Conservation (phyloP, 164 flowering plant genomes). For the Vitis rupestris region DNA sequence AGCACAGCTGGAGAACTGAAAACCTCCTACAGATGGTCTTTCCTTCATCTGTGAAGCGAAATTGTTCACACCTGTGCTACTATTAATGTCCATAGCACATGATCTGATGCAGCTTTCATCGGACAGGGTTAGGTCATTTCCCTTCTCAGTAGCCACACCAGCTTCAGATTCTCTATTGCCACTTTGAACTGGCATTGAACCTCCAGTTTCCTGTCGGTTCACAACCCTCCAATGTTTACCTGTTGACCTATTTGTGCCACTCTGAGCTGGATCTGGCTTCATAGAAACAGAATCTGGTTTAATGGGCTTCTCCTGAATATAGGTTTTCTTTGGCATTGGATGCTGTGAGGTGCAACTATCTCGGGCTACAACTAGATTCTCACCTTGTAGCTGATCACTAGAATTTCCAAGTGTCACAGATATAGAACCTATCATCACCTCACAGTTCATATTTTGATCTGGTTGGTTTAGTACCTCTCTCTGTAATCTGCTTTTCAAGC, state of each 20-base stretch:
- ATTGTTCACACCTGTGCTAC: not conserved
- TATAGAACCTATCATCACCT: constrained; percentile 82
- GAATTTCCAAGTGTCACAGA: constrained; percentile 46
- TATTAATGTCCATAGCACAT: constrained; percentile 9
- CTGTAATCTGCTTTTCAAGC: constrained; percentile 16
- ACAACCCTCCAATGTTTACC: constrained; percentile 67
- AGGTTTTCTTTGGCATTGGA: constrained; percentile 22
- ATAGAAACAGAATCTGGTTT: constrained; percentile 27
- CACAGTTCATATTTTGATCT: constrained; percentile 32
- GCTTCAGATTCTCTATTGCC: constrained; percentile 24
- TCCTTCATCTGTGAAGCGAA: constrained; percentile 10
- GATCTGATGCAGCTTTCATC: constrained; percentile 22
- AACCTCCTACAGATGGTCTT: constrained; percentile 15
- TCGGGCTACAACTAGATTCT: constrained; percentile 9
- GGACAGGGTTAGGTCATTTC: constrained; percentile 14
- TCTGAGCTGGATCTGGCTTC: constrained; percentile 29
- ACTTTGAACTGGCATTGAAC: constrained; percentile 18
- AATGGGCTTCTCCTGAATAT: constrained; percentile 26
- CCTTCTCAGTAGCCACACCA: constrained; percentile 16
- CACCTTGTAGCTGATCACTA: constrained; percentile 13
- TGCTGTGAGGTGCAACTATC: constrained; percentile 27
- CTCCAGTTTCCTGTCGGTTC: constrained; percentile 39
- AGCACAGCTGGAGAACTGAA: constrained; percentile 32
- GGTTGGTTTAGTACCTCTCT: constrained; percentile 21
- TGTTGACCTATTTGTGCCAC: constrained; percentile 23